These are phyloP conservation scores for Kluyveromyces starmeri DNA, from an alignment of 805 yeast species.

Conservation along the genomic window DNA sequence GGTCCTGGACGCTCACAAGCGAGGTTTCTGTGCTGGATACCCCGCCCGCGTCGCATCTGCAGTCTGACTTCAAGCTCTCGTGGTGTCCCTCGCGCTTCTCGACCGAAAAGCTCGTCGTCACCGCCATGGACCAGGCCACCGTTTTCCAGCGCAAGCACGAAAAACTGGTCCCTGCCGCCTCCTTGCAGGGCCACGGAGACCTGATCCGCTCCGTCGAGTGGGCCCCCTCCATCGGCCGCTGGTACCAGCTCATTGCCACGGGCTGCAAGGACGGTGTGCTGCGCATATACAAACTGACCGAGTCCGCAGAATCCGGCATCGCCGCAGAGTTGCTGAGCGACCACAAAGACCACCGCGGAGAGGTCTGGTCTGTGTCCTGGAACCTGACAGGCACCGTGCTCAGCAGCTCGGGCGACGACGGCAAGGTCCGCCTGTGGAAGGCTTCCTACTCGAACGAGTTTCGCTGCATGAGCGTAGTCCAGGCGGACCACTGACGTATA, in stretches of 20 bases:
- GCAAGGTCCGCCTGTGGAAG: constrained; percentile 86
- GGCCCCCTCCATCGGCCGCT: constrained; percentile 96
- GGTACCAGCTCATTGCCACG: constrained; percentile 82
- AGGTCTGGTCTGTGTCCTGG: constrained; percentile 97
- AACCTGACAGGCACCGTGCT: constrained; percentile 86
- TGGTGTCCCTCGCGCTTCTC: constrained; percentile 89
- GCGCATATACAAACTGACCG: constrained; percentile 69
- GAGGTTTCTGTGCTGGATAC: constrained; percentile 59
- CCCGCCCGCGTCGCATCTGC: constrained; percentile 73
- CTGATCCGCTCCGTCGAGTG: constrained; percentile 82
- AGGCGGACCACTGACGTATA: neutral
- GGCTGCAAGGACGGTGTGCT: constrained; percentile 94
- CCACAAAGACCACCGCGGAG: constrained; percentile 70
- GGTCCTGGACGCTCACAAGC: constrained; percentile 69
- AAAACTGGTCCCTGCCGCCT: constrained; percentile 48
- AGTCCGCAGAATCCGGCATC: constrained; percentile 17
- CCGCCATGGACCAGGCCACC: constrained; percentile 81
- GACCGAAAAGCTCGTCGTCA: constrained; percentile 70
- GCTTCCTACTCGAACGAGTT: constrained; percentile 76
- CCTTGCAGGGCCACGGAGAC: constrained; percentile 77
- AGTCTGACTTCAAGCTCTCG: constrained; percentile 73
- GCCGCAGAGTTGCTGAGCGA: constrained; percentile 46
- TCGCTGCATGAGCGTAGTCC: constrained; percentile 74
- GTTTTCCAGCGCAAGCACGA: constrained; percentile 52
- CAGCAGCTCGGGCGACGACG: constrained; percentile 94